Evolutionary conservation across 73 alveolate genomes (phyloP), one percentile per base, ranked within the genome.

Genomic region (Tetrahymena borealis): DNA sequence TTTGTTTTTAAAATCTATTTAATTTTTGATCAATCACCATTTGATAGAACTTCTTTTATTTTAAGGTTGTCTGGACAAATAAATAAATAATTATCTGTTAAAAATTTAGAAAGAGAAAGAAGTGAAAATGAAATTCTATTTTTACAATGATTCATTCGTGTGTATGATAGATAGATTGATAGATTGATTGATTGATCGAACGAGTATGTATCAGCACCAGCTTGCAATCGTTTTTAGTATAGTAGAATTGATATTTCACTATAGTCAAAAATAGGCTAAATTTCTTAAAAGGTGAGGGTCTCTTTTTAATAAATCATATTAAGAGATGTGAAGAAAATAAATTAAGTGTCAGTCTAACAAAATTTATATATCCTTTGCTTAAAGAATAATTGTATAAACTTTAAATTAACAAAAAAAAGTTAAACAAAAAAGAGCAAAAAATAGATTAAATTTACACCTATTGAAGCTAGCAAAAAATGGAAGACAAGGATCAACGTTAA

Each of bases 261-360:
- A 60, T 60, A 60, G 85, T 60, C 85, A 60, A 60, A 60, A 60
- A 60, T 60, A 60, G 85, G 85, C 85, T 60, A 60, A 60, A 60
- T 60, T 60, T 60, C 85, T 60, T 60, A 9, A 60, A 35, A 60
- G 85, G 85, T 60, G 85, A 60, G 85, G 85, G 85, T 60, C 85
- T 60, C 85, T 60, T 60, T 60, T 60, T 60, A 60, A 60, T 60
- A 60, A 15, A 20, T 60, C n/a, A n/a, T n/a, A n/a, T n/a, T n/a
- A n/a, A n/a, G 38, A 18, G 38, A 60, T 60, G 35, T 60, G 85
- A 60, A 60, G 85, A 60, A 60, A 60, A 60, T 60, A 60, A 60
- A 60, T 60, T 18, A 60, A 60, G 38, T 18, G 85, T n/a, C n/a
- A 60, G 85, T 18, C 38, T 60, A 60, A 60, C 85, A n/a, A 60